These are phyloP conservation scores for Podospora australis DNA, from an alignment of 495 filamentous ascomycete genomes.

Conservation along the genomic window DNA sequence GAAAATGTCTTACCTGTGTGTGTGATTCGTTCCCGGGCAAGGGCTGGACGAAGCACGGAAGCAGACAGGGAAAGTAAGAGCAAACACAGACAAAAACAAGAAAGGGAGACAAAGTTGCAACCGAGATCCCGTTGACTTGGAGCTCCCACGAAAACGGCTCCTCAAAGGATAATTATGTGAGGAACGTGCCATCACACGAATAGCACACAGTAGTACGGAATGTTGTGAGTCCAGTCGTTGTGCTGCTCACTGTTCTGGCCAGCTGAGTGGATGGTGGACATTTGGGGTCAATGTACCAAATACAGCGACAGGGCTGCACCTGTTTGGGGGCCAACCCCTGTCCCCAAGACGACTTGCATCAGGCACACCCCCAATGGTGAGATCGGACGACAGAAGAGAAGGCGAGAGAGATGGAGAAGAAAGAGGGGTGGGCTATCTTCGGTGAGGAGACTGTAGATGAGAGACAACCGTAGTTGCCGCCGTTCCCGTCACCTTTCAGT, in stretches of 20 bases:
- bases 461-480: neutral
- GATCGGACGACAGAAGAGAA: neutral
- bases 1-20: conserved; percentile 4
- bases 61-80: neutral
- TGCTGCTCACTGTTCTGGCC: too few relatives aligned
- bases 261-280: neutral
- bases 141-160: too few relatives aligned
- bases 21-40: neutral
- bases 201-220: too few relatives aligned
- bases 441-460: neutral
- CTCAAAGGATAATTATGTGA: too few relatives aligned
- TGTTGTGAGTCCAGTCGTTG: neutral
- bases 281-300: neutral
- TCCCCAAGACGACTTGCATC: neutral
- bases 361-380: conserved; percentile 6
- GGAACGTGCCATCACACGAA: neutral
- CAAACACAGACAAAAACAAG: conserved; percentile 3
- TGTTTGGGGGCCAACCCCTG: conserved; percentile 4
- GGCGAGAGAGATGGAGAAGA: neutral
- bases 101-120: neutral
- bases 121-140: too few relatives aligned
- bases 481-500: too few relatives aligned
- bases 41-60: neutral
- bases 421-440: too few relatives aligned
- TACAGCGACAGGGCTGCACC: conserved; percentile 2